Evolutionary conservation across 441 rosid species (phyloP).

Genomic region (Euphorbia schlechtendalii): DNA sequence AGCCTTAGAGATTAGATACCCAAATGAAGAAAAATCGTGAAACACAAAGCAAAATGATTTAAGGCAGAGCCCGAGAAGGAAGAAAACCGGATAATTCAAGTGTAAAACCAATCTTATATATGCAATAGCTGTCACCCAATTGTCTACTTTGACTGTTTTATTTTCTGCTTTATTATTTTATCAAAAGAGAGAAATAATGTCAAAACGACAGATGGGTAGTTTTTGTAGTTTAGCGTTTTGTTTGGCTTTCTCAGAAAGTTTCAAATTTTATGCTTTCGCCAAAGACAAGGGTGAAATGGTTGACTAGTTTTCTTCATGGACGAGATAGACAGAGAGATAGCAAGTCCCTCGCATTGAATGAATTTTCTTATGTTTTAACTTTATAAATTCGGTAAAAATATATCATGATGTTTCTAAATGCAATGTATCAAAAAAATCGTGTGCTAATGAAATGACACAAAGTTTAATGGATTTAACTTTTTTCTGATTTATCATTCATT

Average conservation of each 20-base stretch:
- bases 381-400: too few relatives aligned
- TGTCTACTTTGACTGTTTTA: too few relatives aligned
- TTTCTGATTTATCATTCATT: too few relatives aligned
- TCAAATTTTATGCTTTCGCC: not conserved
- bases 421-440: too few relatives aligned
- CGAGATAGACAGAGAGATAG: not conserved
- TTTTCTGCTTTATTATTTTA: too few relatives aligned
- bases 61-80: not conserved
- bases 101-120: constrained; percentile 28
- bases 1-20: not conserved
- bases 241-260: constrained; percentile 21
- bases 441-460: too few relatives aligned
- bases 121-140: constrained; percentile 21
- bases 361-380: too few relatives aligned
- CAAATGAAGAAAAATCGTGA: not conserved
- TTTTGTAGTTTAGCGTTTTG: constrained; percentile 17
- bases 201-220: constrained; percentile 8
- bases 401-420: too few relatives aligned
- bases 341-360: too few relatives aligned
- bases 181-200: not conserved
- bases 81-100: not conserved
- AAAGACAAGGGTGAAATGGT: constrained; percentile 10
- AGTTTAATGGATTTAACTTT: too few relatives aligned
- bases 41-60: constrained; percentile 1
- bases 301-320: constrained; percentile 6